Base-by-base conservation (phyloP, 495 filamentous ascomycete genomes). In the Aspergillus bertholletiae region DNA sequence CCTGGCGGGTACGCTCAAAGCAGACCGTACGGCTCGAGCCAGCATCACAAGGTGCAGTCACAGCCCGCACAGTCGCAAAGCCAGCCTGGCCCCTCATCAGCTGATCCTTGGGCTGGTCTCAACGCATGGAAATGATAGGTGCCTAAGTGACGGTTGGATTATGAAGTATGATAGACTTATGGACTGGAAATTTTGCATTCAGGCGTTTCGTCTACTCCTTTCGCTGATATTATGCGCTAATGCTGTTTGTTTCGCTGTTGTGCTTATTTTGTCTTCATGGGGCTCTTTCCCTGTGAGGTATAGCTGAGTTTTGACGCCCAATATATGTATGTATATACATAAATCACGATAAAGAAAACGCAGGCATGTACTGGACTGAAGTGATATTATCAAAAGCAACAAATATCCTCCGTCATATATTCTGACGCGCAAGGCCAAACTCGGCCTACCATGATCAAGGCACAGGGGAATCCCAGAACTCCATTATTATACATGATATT, bases 41-140 rank as follows among this genome's bases (percentile, higher is more conserved):
- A 64, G 5, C 76, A 76, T 27, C 63, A 67, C 53, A 74, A 73
- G 50, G 56, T 62, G 8, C 66, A 69, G 21, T 71, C 72, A 26
- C 78, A 84, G 57, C 70, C 76, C 13, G 70, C 71, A 17, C 77
- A 82, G 57, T 66, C 76, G 49, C 76, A 81, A 52, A 34, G 51
- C 23, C 71, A 70, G 57, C 54, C 63, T 59, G 50, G 59, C 7
- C 27, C 71, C n/a, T 46, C 55, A 1, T 22, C 60, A 13, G 66
- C 70, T 56, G 88, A 96, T 78, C 91, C 90, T 9, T 96, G 91
- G 90, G 88, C 90, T 21, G 90, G 89, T 23, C 67, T 96, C 45
- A 92, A 84, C 69, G 87, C 85, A 35, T 96, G 91, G 91, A 93
- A 90, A 71, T 96, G 54, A 70, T 46, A 27, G 23, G 44, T 11